Evolutionary conservation across 2,329 filamentous ascomycete species (phyloP).

Genomic region (Dactylellina parvicollis): DNA sequence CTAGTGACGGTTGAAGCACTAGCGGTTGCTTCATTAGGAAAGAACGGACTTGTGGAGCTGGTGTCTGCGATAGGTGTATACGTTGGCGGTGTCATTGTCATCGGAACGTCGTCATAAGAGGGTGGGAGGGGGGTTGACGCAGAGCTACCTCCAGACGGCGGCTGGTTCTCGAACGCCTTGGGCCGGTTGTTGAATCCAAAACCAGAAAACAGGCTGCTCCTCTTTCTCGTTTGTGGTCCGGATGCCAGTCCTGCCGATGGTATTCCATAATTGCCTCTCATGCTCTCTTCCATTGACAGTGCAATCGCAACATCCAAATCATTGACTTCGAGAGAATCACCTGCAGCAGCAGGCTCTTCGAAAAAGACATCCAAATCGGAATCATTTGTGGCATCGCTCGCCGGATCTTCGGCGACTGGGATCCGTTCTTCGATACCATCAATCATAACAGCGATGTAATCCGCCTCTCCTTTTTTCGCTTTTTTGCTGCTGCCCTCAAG

Average conservation of each 20-base stretch:
- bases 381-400: constrained; percentile 47
- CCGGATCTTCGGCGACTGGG: constrained; percentile 41
- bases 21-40: constrained; percentile 18
- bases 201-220: constrained; percentile 33
- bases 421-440: constrained; percentile 49
- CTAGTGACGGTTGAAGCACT: neutral
- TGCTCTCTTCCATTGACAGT: constrained; percentile 40
- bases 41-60: constrained; percentile 12
- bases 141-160: constrained; percentile 19
- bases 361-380: constrained; percentile 44
- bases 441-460: constrained; percentile 32
- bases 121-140: constrained; percentile 14
- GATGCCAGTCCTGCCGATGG: neutral
- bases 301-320: constrained; percentile 50
- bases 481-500: constrained; percentile 33
- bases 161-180: constrained; percentile 13
- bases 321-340: constrained; percentile 8
- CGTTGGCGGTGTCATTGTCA: constrained; percentile 31
- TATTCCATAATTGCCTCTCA: neutral
- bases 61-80: constrained; percentile 36
- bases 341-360: neutral
- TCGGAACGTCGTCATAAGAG: constrained; percentile 41
- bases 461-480: constrained; percentile 41
- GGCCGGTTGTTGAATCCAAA: constrained; percentile 4
- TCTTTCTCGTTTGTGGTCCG: neutral